Base-by-base conservation (phyloP, 352 stramenopile genomes). In the Globisporangium okanoganense region DNA sequence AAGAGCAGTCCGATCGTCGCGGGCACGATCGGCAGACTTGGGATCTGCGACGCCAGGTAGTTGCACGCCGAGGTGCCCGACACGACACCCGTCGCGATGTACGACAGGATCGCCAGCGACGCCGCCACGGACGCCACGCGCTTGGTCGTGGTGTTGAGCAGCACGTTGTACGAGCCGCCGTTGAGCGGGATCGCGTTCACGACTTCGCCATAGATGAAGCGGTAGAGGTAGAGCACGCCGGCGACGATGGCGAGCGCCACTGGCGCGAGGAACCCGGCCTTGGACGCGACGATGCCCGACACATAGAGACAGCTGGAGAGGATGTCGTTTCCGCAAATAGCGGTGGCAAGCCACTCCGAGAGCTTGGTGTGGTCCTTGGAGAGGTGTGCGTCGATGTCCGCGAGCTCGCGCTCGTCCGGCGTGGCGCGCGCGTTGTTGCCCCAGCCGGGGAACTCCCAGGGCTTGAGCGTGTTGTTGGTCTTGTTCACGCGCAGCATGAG, bases 241-340 rank as follows among this genome's bases (percentile, higher is more conserved):
- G 90, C 92, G 40, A 98, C 93, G n/a, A 98, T 69, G 7, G 82
- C 72, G 44, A 98, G 78, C 57, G 87, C 91, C 18, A 98, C 45
- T 0, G 95, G 95, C 12, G 90, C 91, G 38, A 98, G 76, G 70
- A 93, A 97, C 7, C 93, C 93, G 0, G 91, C 93, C 52, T 90
- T 95, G 59, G 88, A 81, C 35, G 87, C 83, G 40, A 95, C 86
- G 12, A 94, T 73, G 0, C 85, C 86, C 56, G 87, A 92, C 35
- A 93, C 83, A 69, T 98, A 97, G 36, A 98, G 85, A 45, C 85
- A 97, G 68, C 88, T 98, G 54, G 87, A 96, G 56, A 98, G 78
- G 72, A 98, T 98, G 64, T 98, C 94, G 71, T 98, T 98, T 18
- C 95, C 95, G 59, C 90, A 98, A 70, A 98, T 98, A 18, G 92